These are phyloP conservation scores for Panicum virgatum DNA, from an alignment of 202 grass and related monocot genomes.

Conservation along the genomic window DNA sequence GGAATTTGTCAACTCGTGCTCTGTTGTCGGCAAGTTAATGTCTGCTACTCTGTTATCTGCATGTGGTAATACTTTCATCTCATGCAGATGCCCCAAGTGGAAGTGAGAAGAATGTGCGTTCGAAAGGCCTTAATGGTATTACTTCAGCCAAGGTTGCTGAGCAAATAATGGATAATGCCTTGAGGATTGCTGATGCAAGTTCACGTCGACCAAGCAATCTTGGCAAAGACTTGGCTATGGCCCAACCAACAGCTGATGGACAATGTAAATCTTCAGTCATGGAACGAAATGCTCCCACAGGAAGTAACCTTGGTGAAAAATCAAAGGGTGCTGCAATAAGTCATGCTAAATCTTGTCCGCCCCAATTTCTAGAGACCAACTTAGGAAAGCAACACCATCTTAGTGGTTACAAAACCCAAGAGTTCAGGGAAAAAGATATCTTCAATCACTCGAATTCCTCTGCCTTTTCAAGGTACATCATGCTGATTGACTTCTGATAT, in stretches of 20 bases:
- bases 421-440: slow-evolving; percentile 61
- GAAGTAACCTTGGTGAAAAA: slow-evolving; percentile 45
- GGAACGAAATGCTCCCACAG: slow-evolving; percentile 29
- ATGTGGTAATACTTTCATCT: slow-evolving; percentile 33
- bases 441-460: slow-evolving; percentile 90
- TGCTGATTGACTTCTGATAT: slow-evolving; percentile 19
- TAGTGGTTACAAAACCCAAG: slow-evolving; percentile 52
- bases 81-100: slow-evolving; percentile 46
- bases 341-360: slow-evolving; percentile 47
- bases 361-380: slow-evolving; percentile 38
- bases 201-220: slow-evolving; percentile 41
- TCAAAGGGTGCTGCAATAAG: slow-evolving; percentile 41
- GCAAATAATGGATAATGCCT: slow-evolving; percentile 50
- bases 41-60: background rate
- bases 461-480: slow-evolving; percentile 80
- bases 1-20: slow-evolving; percentile 16
- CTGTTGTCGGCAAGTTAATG: background rate
- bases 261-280: slow-evolving; percentile 45
- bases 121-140: slow-evolving; percentile 46
- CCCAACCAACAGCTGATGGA: slow-evolving; percentile 37
- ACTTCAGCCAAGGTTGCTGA: slow-evolving; percentile 44
- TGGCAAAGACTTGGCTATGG: slow-evolving; percentile 48
- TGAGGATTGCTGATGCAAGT: slow-evolving; percentile 51
- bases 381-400: slow-evolving; percentile 22
- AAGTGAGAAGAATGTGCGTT: slow-evolving; percentile 40